Conservation (phyloP, 208 protist genomes). For the Wallacemonas collosoma region DNA sequence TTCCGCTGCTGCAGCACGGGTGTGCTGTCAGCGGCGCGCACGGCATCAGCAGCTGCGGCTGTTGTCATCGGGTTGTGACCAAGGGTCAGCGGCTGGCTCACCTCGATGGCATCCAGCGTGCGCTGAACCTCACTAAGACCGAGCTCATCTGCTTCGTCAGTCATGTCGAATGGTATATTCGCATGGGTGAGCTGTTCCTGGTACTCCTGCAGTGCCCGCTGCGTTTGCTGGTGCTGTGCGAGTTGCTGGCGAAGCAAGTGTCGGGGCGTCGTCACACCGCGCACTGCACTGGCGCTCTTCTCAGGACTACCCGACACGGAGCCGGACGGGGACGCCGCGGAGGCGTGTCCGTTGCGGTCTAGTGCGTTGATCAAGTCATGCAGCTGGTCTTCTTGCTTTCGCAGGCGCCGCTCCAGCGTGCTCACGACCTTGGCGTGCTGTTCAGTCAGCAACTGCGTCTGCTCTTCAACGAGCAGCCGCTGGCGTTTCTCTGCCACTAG, state of each 20-base stretch:
- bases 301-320: slow-evolving; percentile 11
- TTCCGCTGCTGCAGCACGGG: neutral
- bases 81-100: slow-evolving; percentile 33
- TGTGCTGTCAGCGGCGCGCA: neutral
- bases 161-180: slow-evolving; percentile 16
- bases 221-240: slow-evolving; percentile 66
- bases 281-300: slow-evolving; percentile 8
- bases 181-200: slow-evolving; percentile 28
- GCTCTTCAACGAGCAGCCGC: slow-evolving; percentile 82
- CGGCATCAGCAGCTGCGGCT: neutral
- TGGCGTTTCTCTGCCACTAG: slow-evolving; percentile 78
- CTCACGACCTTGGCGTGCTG: slow-evolving; percentile 76
- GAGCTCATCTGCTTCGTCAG: slow-evolving; percentile 29
- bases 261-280: slow-evolving; percentile 37
- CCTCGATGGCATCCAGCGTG: slow-evolving; percentile 37
- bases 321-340: neutral
- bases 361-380: slow-evolving; percentile 51
- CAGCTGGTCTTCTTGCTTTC: slow-evolving; percentile 79
- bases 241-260: slow-evolving; percentile 63
- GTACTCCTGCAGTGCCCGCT: slow-evolving; percentile 50
- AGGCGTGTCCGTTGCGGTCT: slow-evolving; percentile 25
- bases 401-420: slow-evolving; percentile 72
- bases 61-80: slow-evolving; percentile 12
- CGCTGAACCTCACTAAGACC: slow-evolving; percentile 29
- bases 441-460: slow-evolving; percentile 78